A percentile compares a stretch with the other conserved stretches of the same genome.
Conservation (phyloP, 495 filamentous ascomycete genomes). For the Penicillium cosmopolitanum region DNA sequence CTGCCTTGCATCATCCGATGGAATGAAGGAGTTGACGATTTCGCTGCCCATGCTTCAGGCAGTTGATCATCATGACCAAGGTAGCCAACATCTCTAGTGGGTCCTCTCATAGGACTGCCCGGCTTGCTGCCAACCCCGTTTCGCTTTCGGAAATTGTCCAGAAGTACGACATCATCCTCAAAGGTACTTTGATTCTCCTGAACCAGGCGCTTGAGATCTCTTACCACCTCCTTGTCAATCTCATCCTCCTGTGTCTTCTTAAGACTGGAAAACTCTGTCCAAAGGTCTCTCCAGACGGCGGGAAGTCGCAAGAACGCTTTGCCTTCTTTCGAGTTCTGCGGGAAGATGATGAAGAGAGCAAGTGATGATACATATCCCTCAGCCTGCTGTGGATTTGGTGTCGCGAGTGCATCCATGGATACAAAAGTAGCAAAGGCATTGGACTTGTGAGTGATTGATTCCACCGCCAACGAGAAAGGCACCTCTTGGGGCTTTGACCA, state of each 20-base stretch:
- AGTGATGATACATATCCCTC: slow-evolving; percentile 83
- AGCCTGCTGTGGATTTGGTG: slow-evolving; percentile 76
- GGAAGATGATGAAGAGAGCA: slow-evolving; percentile 79
- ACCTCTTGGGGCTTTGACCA: slow-evolving; percentile 81
- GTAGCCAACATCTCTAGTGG: slow-evolving; percentile 41
- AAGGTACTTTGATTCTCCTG: slow-evolving; percentile 47
- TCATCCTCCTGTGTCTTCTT: slow-evolving; percentile 71
- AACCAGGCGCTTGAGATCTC: slow-evolving; percentile 48
- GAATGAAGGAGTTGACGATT: slow-evolving; percentile 60
- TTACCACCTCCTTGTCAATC: slow-evolving; percentile 65
- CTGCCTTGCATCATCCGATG: slow-evolving; percentile 56
- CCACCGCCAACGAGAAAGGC: slow-evolving; percentile 42
- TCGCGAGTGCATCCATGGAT: slow-evolving; percentile 76
- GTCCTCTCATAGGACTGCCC: slow-evolving; percentile 39
- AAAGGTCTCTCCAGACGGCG: slow-evolving; percentile 80
- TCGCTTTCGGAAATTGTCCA: slow-evolving; percentile 63
- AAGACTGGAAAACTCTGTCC: slow-evolving; percentile 71
- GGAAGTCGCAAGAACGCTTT: slow-evolving; percentile 81
- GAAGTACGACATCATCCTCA: slow-evolving; percentile 76
- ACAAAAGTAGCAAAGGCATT: slow-evolving; percentile 54
- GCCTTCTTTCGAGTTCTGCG: slow-evolving; percentile 77
- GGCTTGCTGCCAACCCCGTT: slow-evolving; percentile 59
- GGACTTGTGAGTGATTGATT: slow-evolving; percentile 46
- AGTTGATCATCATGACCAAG: slow-evolving; percentile 51
- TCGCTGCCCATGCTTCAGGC: slow-evolving; percentile 70